Evolutionary conservation across 2,329 filamentous ascomycete species (phyloP).

Genomic region (Xylariaceae sp.): DNA sequence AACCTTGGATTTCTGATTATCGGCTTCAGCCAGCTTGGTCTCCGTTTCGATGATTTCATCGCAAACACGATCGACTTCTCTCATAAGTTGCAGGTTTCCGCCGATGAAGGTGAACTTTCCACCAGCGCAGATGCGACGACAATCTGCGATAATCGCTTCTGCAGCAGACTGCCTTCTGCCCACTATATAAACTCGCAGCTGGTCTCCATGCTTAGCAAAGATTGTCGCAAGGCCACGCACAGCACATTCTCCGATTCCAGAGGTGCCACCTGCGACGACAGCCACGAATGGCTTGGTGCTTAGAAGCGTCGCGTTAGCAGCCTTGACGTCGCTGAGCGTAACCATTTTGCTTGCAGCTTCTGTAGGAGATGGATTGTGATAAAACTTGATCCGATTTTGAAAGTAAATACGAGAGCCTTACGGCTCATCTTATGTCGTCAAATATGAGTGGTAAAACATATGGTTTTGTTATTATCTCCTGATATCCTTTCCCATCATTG

Average conservation of each 20-base stretch:
- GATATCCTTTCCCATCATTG: too few species aligned
- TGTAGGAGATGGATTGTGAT: too few species aligned
- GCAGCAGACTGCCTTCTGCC: constrained; percentile 24
- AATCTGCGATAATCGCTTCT: constrained; percentile 28
- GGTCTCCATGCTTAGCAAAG: constrained; percentile 10
- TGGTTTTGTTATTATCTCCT: too few species aligned
- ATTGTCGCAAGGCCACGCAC: constrained; percentile 14
- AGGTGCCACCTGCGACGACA: constrained; percentile 21
- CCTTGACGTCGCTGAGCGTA: constrained; percentile 10
- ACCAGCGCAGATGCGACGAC: constrained; percentile 26
- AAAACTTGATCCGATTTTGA: too few species aligned
- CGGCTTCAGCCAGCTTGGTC: constrained; percentile 9
- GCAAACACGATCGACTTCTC: constrained; percentile 34
- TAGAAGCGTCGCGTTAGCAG: constrained; percentile 13
- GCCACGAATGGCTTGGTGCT: constrained; percentile 14
- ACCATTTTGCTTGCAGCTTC: constrained; percentile 1
- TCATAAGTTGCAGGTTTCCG: constrained; percentile 31
- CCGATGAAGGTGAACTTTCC: constrained; percentile 35
- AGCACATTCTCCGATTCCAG: constrained; percentile 20
- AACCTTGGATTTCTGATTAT: constrained; percentile 22
- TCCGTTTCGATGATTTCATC: constrained; percentile 29
- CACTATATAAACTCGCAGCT: constrained; percentile 33
- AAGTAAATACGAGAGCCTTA: too few species aligned
- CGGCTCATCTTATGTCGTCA: too few species aligned
- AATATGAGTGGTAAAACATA: too few species aligned